Evolutionary conservation across 495 filamentous ascomycete species (phyloP).

Genomic region (Daldinia caldariorum): DNA sequence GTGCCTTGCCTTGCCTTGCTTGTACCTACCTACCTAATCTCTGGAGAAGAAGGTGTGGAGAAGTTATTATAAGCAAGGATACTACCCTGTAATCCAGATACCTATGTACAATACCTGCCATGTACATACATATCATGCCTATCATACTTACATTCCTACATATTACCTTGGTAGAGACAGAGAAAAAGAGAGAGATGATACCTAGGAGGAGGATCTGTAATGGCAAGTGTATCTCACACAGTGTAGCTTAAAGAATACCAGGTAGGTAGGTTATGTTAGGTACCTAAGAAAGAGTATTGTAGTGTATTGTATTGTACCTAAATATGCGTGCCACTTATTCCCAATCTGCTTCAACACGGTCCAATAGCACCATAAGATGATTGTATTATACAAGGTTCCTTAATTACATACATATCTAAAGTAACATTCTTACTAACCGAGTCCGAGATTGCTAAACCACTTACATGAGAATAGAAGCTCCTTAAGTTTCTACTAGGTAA

Average conservation of each 20-base stretch:
- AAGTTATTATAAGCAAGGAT: slow-evolving; percentile 17
- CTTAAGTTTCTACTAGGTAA: background rate
- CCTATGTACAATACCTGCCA: background rate
- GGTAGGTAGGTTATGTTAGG: no score
- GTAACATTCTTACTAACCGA: background rate
- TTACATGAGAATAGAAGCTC: slow-evolving; percentile 8
- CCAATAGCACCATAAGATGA: slow-evolving; percentile 12
- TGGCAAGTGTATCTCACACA: slow-evolving; percentile 12
- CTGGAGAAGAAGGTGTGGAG: slow-evolving; percentile 42
- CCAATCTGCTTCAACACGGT: slow-evolving; percentile 3
- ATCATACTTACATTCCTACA: no score
- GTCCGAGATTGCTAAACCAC: background rate
- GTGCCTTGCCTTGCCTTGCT: background rate
- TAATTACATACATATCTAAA: slow-evolving; percentile 17
- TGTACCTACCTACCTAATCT: slow-evolving; percentile 30
- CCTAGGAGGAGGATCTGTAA: background rate
- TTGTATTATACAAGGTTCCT: slow-evolving; percentile 3
- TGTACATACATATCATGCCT: no score
- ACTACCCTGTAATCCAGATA: slow-evolving; percentile 19
- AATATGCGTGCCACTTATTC: background rate
- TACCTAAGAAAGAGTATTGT: no score
- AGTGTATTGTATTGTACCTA: no score
- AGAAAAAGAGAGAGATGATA: background rate
- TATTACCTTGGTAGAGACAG: no score
- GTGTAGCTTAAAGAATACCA: slow-evolving; percentile 4